Conservation (phyloP, 805 yeast genomes). For the Cyberlindnera americana region DNA sequence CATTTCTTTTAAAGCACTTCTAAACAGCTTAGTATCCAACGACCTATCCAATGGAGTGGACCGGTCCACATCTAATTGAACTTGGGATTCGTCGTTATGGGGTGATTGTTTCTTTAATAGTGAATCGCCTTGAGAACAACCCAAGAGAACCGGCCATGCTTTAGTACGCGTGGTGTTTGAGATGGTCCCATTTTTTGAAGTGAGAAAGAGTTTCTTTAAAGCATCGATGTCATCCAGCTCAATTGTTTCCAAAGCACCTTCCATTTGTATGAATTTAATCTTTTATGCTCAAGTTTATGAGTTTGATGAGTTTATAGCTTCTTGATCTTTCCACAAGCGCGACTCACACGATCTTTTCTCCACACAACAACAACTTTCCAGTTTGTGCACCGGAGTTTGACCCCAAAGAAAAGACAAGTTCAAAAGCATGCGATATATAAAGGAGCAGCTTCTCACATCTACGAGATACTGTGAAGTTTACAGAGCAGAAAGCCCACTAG, state of each 20-base stretch:
- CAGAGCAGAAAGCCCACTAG: conserved; percentile 18
- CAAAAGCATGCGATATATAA: background rate
- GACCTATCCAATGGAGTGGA: conserved; percentile 49
- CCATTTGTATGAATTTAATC: too few species aligned
- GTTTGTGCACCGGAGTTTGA: too few species aligned
- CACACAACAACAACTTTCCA: background rate
- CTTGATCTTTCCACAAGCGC: too few species aligned
- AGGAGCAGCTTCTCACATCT: conserved; percentile 32
- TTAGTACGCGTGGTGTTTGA: conserved; percentile 8
- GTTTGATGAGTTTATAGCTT: too few species aligned
- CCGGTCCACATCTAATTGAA: conserved; percentile 70
- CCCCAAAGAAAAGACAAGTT: background rate
- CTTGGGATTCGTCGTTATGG: conserved; percentile 78
- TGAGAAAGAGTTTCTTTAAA: background rate
- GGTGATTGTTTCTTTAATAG: background rate
- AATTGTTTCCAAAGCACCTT: too few species aligned
- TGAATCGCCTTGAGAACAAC: background rate
- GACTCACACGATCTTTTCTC: too few species aligned
- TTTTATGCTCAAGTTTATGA: too few species aligned
- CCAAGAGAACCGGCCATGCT: conserved; percentile 45
- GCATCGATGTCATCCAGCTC: too few species aligned
- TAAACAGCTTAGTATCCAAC: conserved; percentile 22
- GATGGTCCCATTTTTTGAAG: background rate
- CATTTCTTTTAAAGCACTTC: conserved; percentile 30
- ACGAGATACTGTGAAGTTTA: conserved; percentile 45